A percentile compares a stretch with the other conserved stretches of the same genome.
Conservation (phyloP, 1,139 yeast species). For the Komagataea norvegica region DNA sequence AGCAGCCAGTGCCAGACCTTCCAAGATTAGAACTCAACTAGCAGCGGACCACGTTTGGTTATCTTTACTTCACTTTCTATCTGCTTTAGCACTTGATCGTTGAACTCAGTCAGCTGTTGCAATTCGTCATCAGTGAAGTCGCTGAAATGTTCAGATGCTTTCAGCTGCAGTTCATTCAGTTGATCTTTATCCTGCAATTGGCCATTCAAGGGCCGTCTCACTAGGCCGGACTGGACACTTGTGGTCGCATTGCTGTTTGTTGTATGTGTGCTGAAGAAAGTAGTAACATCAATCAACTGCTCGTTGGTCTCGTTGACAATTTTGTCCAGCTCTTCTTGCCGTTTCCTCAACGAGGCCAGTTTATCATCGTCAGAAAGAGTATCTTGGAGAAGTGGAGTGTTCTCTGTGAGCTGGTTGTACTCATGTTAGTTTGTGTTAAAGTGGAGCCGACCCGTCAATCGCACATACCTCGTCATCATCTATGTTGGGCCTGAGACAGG, state of each 20-base stretch:
- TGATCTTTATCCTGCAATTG: slow-evolving; percentile 7
- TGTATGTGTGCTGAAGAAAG: slow-evolving; percentile 17
- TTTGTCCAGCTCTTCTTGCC: slow-evolving; percentile 34
- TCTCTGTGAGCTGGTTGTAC: slow-evolving; percentile 7
- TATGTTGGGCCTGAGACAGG: slow-evolving; percentile 39
- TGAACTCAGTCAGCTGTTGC: slow-evolving; percentile 5
- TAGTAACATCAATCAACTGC: slow-evolving; percentile 25
- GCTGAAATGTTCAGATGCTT: slow-evolving; percentile 7
- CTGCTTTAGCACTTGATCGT: slow-evolving; percentile 10
- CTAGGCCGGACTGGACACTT: not conserved
- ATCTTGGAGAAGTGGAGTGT: slow-evolving; percentile 10
- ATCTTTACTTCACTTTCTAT: slow-evolving; percentile 14
- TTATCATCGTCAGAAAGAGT: slow-evolving; percentile 26
- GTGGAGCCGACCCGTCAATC: too few species aligned
- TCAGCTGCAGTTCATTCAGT: slow-evolving; percentile 10
- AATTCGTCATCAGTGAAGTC: slow-evolving; percentile 12
- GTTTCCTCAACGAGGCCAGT: slow-evolving; percentile 28
- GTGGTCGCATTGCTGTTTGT: not conserved
- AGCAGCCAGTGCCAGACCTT: too few species aligned
- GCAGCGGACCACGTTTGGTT: slow-evolving; percentile 16
- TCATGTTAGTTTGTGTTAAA: not conserved
- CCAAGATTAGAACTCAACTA: slow-evolving; percentile 15
- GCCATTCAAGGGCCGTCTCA: slow-evolving; percentile 13
- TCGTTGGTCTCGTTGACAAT: slow-evolving; percentile 37
- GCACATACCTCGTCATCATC: slow-evolving; percentile 34